Evolutionary conservation across 306 rosid species (phyloP), one percentile per base, ranked within the genome.

Genomic region (Carpinus fangiana): DNA sequence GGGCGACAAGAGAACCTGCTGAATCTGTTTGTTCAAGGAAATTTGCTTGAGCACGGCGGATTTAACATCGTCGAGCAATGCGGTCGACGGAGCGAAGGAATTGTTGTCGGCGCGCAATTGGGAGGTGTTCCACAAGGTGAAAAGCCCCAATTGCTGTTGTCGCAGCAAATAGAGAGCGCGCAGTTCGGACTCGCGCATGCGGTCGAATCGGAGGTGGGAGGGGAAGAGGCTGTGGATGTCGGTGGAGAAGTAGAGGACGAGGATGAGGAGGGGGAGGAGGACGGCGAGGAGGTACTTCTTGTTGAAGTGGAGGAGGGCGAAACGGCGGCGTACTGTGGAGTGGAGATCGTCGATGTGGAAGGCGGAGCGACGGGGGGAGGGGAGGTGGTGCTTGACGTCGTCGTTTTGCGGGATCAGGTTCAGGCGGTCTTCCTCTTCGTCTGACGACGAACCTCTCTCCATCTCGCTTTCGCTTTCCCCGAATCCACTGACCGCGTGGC

Each of bases 361-460:
- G 10, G 90, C 7, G 36, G 85, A 8, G 65, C 80, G 5, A 73
- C 74, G 57, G 80, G 79, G 70, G 81, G 75, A 55, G 78, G 18
- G 76, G 84, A 51, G 82, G 61, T 21, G 81, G 18, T 75, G 92
- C 72, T 91, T 91, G 38, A 84, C 69, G 23, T 76, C 84, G 86
- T 91, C 84, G 84, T 90, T 84, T 20, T 91, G 96, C 0, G 86
- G 85, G 62, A 95, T 87, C 70, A 95, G 89, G 87, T 77, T 84
- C 47, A 79, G 89, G 79, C 85, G 93, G 62, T 95, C 98, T 47
- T 95, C 98, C 31, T 90, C 94, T 46, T 92, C 98, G 86, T 92
- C 98, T 28, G 92, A 87, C 68, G 97, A 88, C 0, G 89, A 89
- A 51, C 87, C 95, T 43, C 91, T 84, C 28, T 67, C 92, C 84